These are phyloP conservation scores for Daedalea quercina DNA, from an alignment of 768 basidiomycete species.

Conservation along the genomic window DNA sequence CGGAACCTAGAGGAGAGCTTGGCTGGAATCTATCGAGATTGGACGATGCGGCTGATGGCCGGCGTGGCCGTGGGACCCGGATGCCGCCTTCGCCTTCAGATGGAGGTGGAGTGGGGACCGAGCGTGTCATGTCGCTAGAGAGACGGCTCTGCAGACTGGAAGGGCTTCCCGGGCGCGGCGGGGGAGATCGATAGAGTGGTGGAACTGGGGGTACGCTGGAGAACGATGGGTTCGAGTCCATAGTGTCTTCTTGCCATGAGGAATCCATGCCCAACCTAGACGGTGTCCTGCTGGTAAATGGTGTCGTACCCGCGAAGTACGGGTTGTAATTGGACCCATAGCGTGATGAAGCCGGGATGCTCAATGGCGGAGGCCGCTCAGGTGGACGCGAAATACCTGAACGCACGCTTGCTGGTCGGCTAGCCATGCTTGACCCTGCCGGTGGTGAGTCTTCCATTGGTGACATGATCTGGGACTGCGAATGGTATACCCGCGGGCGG, in stretches of 20 bases:
- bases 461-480: conserved; percentile 68
- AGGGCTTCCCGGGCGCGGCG: conserved; percentile 36
- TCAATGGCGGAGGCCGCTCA: not conserved
- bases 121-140: conserved; percentile 38
- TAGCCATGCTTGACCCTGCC: not conserved
- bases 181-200: conserved; percentile 19
- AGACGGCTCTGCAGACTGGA: conserved; percentile 45
- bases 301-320: conserved; percentile 18
- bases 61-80: conserved; percentile 21
- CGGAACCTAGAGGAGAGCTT: conserved; percentile 27
- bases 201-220: conserved; percentile 20
- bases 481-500: conserved; percentile 79
- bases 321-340: conserved; percentile 13
- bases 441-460: conserved; percentile 25
- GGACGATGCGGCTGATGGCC: conserved; percentile 28
- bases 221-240: conserved; percentile 5
- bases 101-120: conserved; percentile 41
- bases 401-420: conserved; percentile 3
- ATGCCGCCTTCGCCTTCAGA: conserved; percentile 16
- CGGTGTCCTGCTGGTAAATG: conserved; percentile 9
- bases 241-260: conserved; percentile 1
- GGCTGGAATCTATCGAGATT: conserved; percentile 28
- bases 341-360: not conserved
- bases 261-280: not conserved
- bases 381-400: conserved; percentile 1